phyloP scores from a whole-genome alignment of 2,329 filamentous ascomycete genomes.

The Pestalotiopsis sp. region DNA sequence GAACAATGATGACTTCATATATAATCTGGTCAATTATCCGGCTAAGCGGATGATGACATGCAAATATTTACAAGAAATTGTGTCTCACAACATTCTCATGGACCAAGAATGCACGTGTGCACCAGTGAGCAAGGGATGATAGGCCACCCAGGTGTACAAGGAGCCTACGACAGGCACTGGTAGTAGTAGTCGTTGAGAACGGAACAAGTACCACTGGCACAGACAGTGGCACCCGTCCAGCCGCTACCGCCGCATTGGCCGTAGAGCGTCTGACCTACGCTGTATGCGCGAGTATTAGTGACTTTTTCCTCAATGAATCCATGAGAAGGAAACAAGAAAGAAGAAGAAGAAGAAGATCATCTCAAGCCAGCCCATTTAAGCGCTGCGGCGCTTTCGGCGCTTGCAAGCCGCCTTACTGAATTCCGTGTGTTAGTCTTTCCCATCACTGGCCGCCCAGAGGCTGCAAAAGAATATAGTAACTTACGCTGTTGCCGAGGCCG shows the following conservation, averaged over 20 bases:
- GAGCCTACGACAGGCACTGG: neutral
- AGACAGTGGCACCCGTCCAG: slow-evolving; percentile 4
- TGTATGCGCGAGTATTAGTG: slow-evolving; percentile 1
- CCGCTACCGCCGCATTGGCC: slow-evolving; percentile 6
- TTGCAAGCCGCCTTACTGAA: slow-evolving; percentile 9
- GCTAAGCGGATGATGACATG: neutral
- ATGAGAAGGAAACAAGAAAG: neutral
- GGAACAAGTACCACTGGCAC: slow-evolving; percentile 7
- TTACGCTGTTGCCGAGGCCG: slow-evolving; percentile 3
- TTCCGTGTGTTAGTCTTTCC: neutral
- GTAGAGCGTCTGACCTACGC: slow-evolving; percentile 5
- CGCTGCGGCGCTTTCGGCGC: neutral
- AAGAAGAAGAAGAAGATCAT: neutral
- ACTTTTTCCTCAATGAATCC: neutral
- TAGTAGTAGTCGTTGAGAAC: slow-evolving; percentile 8
- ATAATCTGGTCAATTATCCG: neutral
- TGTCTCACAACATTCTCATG: neutral
- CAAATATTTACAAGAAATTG: slow-evolving; percentile 7
- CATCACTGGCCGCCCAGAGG: neutral
- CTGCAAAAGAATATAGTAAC: neutral
- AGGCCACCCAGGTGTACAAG: neutral
- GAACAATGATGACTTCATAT: neutral
- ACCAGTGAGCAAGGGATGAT: neutral
- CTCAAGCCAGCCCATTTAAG: neutral
- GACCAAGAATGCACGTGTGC: neutral